Base-by-base conservation (phyloP, 306 rosid species). In the Pachyrhizus erosus region DNA sequence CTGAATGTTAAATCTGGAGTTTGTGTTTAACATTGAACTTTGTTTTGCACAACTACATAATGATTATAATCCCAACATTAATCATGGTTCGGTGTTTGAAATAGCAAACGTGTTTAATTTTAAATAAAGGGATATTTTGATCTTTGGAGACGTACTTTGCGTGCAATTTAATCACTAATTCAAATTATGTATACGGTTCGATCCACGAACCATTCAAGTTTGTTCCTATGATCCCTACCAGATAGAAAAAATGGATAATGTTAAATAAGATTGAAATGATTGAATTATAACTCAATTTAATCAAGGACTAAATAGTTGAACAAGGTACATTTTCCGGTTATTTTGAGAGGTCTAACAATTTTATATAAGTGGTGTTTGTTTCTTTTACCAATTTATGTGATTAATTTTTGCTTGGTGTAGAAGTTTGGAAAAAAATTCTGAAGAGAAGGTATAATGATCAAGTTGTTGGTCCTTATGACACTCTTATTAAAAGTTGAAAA, bases 11-110 rank as follows among this genome's bases (percentile, higher is more conserved):
- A 64, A 62, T 49, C 73, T 60, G 72, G 62, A 64, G n/a, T n/a
- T 64, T 77, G 43, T 62, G 73, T 57, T 57, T 58, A 60, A n/a
- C 55, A 58, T 14, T 40, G 57, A 75, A 17, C 40, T 34, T 17
- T 9, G 11, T 51, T 73, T 29, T 49, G 78, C 45, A 15, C 29
- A 6, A 49, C 10, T 29, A 15, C 9, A 43, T 13, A 45, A 21
- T 68, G 0, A 49, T n/a, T n/a, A n/a, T n/a, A n/a, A n/a, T n/a
- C 9, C n/a, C 27, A 20, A 2, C 52, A 26, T 11, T 6, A 43
- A 23, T 10, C 34, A 3, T 11, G 66, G 21, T 70, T 45, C 18
- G 57, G 17, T 23, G 43, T 58, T 9, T 42, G 73, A 40, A 70
- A 70, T 57, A 54, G 57, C 23, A 58, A 58, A 34, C 15, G 11